phyloP scores from a whole-genome alignment of 2,329 filamentous ascomycete species.

The Epicoccum nigrum region DNA sequence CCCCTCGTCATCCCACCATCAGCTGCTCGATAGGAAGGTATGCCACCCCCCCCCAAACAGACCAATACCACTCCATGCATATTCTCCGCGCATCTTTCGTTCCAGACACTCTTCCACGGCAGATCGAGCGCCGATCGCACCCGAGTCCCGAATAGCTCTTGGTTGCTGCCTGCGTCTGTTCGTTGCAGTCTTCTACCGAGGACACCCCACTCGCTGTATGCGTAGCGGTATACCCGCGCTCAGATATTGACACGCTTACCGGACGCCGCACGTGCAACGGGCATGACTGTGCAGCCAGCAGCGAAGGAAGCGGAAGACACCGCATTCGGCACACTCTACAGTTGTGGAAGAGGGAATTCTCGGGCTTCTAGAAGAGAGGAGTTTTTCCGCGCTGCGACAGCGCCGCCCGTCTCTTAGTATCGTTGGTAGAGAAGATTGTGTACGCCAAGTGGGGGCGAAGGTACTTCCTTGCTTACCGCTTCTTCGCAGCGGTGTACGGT shows the following conservation, averaged over 20 bases:
- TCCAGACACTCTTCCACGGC: slow-evolving; percentile 34
- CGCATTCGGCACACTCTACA: background rate
- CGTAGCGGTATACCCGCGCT: background rate
- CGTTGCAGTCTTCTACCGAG: background rate
- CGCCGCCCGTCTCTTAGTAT: background rate
- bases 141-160: slow-evolving; percentile 18
- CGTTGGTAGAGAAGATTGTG: background rate
- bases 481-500: slow-evolving; percentile 12
- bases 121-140: slow-evolving; percentile 33
- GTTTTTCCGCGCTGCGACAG: slow-evolving; percentile 9
- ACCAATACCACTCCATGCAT: slow-evolving; percentile 11
- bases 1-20: slow-evolving; percentile 32
- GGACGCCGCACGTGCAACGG: slow-evolving; percentile 6
- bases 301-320: background rate
- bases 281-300: background rate
- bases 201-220: background rate
- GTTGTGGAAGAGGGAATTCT: background rate
- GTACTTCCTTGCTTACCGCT: slow-evolving; percentile 15
- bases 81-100: slow-evolving; percentile 27
- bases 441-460: slow-evolving; percentile 9
- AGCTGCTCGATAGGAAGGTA: background rate
- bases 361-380: background rate
- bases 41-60: slow-evolving; percentile 7
- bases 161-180: background rate
- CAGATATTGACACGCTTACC: background rate